These are phyloP conservation scores for Ceratocystis cacaofunesta DNA, from an alignment of 2,329 filamentous ascomycete genomes.

Conservation along the genomic window DNA sequence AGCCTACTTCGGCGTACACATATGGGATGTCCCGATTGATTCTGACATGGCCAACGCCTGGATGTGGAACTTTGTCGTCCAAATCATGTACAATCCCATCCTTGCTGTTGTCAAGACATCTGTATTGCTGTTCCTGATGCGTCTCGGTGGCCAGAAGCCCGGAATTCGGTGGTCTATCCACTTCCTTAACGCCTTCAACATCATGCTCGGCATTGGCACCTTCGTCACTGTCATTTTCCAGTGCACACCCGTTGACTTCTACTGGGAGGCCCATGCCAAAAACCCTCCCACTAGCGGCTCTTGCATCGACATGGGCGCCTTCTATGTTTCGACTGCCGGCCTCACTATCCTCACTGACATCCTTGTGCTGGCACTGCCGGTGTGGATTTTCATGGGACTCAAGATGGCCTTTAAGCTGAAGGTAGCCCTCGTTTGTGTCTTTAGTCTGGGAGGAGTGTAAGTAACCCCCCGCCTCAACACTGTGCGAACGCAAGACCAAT, in stretches of 20 bases:
- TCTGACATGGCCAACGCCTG: conserved; percentile 17
- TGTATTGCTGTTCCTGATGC: conserved; percentile 32
- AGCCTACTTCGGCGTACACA: conserved; percentile 23
- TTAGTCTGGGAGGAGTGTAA: conserved; percentile 27
- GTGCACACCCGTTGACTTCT: conserved; percentile 25
- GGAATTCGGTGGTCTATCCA: conserved; percentile 23
- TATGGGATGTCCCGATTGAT: conserved; percentile 17
- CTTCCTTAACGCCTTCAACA: conserved; percentile 25
- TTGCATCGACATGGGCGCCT: conserved; percentile 24
- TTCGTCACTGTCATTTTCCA: conserved; percentile 29
- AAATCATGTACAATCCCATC: conserved; percentile 32
- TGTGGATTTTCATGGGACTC: conserved; percentile 28
- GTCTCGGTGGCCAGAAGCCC: conserved; percentile 27
- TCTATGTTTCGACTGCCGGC: conserved; percentile 25
- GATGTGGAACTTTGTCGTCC: conserved; percentile 27
- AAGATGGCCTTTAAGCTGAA: conserved; percentile 28
- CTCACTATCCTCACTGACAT: conserved; percentile 30
- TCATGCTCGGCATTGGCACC: conserved; percentile 24
- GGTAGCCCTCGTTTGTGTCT: conserved; percentile 28
- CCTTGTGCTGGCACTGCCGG: conserved; percentile 27
- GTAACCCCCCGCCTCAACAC: conserved; percentile 15
- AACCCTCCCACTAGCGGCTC: conserved; percentile 19
- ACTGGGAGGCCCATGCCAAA: conserved; percentile 21
- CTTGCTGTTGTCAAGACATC: conserved; percentile 32
- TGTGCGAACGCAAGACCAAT: neutral